Evolutionary conservation across 2,329 filamentous ascomycete species (phyloP).

Genomic region (Fusarium tjaetaba): DNA sequence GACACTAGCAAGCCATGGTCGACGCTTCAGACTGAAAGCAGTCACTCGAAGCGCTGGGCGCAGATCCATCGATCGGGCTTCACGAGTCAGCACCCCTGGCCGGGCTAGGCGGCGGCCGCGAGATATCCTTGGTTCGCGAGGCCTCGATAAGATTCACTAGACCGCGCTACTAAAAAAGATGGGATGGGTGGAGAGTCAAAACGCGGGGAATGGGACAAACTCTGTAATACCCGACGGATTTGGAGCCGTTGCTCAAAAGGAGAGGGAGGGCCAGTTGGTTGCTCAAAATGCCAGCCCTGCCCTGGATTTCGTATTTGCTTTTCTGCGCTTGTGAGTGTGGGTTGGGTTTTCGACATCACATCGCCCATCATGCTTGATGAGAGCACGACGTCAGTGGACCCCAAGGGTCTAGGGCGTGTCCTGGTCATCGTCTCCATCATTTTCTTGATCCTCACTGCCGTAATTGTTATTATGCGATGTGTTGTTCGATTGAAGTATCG

Average conservation of each 20-base stretch:
- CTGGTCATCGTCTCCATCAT: constrained; percentile 8
- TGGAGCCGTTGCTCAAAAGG: neutral
- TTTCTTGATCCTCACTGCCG: neutral
- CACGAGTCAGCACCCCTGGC: neutral
- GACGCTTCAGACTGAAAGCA: neutral
- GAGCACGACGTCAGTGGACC: neutral
- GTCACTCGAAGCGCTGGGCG: neutral
- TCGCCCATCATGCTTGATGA: constrained; percentile 11
- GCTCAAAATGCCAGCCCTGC: neutral
- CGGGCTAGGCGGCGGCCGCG: neutral
- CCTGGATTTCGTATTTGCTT: neutral
- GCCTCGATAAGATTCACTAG: neutral
- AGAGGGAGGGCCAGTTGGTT: neutral
- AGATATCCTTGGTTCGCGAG: neutral
- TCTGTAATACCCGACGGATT: neutral
- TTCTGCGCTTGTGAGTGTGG: neutral
- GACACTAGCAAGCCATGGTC: neutral
- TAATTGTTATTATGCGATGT: constrained; percentile 13
- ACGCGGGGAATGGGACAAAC: neutral
- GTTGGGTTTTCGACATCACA: neutral
- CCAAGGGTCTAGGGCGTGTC: constrained; percentile 9
- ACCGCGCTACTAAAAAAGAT: neutral
- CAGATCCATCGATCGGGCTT: neutral
- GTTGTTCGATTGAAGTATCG: neutral
- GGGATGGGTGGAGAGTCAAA: neutral